A percentile compares a stretch with the other conserved stretches of the same genome.
Conservation (phyloP, 2,329 filamentous ascomycete genomes). For the Curvularia sp. region DNA sequence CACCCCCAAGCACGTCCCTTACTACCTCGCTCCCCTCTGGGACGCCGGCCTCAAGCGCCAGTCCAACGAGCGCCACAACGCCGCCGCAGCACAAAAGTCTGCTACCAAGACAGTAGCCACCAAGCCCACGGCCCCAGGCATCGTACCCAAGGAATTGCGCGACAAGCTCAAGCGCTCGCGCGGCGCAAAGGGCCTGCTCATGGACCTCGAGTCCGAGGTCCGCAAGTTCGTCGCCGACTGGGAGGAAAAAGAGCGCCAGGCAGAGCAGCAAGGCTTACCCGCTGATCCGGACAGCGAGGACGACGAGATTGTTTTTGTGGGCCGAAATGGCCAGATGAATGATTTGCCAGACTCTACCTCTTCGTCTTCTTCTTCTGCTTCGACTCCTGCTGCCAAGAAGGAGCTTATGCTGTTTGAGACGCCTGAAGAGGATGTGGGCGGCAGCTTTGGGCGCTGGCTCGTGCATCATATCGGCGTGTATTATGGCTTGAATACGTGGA, state of each 20-base stretch:
- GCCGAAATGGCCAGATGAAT: conserved; percentile 69
- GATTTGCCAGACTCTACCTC: conserved; percentile 55
- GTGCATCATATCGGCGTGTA: conserved; percentile 92
- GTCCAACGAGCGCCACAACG: conserved; percentile 55
- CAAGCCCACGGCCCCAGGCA: conserved; percentile 54
- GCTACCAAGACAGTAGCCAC: conserved; percentile 47
- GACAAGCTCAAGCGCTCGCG: conserved; percentile 80
- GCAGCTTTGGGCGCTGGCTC: conserved; percentile 89
- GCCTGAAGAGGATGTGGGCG: conserved; percentile 74
- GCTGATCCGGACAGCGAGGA: conserved; percentile 67
- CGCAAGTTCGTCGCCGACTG: conserved; percentile 73
- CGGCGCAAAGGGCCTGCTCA: conserved; percentile 79
- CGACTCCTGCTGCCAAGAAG: conserved; percentile 62
- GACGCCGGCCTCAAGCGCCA: conserved; percentile 63
- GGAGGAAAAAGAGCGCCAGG: conserved; percentile 61
- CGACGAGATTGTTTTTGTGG: conserved; percentile 92
- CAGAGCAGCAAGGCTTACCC: conserved; percentile 55
- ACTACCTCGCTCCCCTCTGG: conserved; percentile 88
- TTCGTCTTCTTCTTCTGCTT: conserved; percentile 39
- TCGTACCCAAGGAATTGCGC: conserved; percentile 80
- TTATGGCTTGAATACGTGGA: conserved; percentile 86
- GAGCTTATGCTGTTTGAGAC: conserved; percentile 83
- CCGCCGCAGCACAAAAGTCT: conserved; percentile 43
- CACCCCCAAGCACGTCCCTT: conserved; percentile 78
- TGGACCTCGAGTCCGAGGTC: conserved; percentile 84